Evolutionary conservation across 192 early-diverging fungal genomes (phyloP).

Genomic region (Coemansia sp.): DNA sequence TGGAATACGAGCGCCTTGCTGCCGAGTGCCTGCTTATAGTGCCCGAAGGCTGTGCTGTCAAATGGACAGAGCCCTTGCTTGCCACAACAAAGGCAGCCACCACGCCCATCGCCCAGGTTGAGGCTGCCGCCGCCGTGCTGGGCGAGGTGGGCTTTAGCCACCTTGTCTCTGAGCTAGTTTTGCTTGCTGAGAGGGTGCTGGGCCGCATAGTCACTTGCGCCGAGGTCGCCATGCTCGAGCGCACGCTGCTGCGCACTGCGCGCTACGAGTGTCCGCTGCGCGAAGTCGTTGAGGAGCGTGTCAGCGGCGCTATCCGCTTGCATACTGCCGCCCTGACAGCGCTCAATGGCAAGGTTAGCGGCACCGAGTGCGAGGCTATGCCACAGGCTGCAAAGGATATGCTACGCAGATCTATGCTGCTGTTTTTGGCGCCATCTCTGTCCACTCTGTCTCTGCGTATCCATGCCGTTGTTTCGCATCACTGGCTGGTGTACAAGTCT

Average conservation of each 20-base stretch:
- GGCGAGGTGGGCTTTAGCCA: slow-evolving; percentile 42
- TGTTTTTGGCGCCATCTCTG: slow-evolving; percentile 36
- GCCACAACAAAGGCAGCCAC: slow-evolving; percentile 9
- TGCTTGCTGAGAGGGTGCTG: slow-evolving; percentile 36
- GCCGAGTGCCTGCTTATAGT: slow-evolving; percentile 46
- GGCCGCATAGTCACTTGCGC: slow-evolving; percentile 14
- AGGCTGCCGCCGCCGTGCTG: neutral
- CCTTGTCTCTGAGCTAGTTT: slow-evolving; percentile 33
- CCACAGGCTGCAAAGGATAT: slow-evolving; percentile 21
- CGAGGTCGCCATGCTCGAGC: slow-evolving; percentile 43
- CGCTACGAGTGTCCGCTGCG: slow-evolving; percentile 52
- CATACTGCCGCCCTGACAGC: slow-evolving; percentile 29
- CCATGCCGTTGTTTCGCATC: slow-evolving; percentile 39
- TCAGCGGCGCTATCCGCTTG: slow-evolving; percentile 26
- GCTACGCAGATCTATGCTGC: slow-evolving; percentile 42
- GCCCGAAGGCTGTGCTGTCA: slow-evolving; percentile 45
- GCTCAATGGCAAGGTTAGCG: slow-evolving; percentile 20
- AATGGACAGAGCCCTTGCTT: slow-evolving; percentile 42
- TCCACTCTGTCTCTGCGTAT: slow-evolving; percentile 27
- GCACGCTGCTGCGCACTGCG: slow-evolving; percentile 45
- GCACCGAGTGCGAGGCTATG: slow-evolving; percentile 42
- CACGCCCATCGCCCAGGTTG: neutral
- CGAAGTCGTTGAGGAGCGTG: slow-evolving; percentile 51
- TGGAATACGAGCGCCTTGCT: slow-evolving; percentile 37
- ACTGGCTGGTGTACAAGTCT: slow-evolving; percentile 53